phyloP scores from a whole-genome alignment of 805 yeast genomes.

The Nakazawaea populi region DNA sequence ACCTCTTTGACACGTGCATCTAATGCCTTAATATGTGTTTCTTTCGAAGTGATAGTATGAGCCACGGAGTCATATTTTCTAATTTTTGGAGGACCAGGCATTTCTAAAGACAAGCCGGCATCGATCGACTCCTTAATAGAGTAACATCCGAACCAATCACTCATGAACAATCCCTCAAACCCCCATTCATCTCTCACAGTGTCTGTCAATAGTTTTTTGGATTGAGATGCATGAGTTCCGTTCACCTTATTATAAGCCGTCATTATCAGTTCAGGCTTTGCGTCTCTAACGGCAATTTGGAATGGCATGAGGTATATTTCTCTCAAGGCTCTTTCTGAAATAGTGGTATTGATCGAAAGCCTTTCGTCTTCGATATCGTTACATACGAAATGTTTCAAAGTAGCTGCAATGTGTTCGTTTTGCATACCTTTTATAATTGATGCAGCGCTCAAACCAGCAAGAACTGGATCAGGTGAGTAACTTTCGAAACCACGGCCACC shows the following conservation, averaged over 20 bases:
- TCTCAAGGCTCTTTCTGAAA: slow-evolving; percentile 37
- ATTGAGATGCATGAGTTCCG: slow-evolving; percentile 34
- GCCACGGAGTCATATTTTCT: slow-evolving; percentile 28
- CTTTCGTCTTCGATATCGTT: slow-evolving; percentile 37
- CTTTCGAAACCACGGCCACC: slow-evolving; percentile 58
- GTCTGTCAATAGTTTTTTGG: slow-evolving; percentile 27
- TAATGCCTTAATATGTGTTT: slow-evolving; percentile 32
- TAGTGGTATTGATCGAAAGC: slow-evolving; percentile 26
- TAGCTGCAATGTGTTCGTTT: slow-evolving; percentile 29
- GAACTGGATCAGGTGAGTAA: slow-evolving; percentile 56
- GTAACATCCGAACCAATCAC: slow-evolving; percentile 39
- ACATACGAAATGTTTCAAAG: slow-evolving; percentile 37
- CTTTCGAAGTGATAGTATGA: slow-evolving; percentile 36
- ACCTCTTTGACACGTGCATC: slow-evolving; percentile 45
- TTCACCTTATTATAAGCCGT: slow-evolving; percentile 36
- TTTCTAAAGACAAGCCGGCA: slow-evolving; percentile 37
- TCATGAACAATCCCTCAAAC: slow-evolving; percentile 32
- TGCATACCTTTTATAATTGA: slow-evolving; percentile 33
- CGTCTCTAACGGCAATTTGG: slow-evolving; percentile 33
- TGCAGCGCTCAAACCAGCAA: slow-evolving; percentile 31
- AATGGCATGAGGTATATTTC: slow-evolving; percentile 39
- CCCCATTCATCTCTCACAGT: slow-evolving; percentile 35
- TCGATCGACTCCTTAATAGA: slow-evolving; percentile 29
- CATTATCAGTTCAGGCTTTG: slow-evolving; percentile 34
- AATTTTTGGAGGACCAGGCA: slow-evolving; percentile 39